A percentile compares a stretch with the other conserved stretches of the same genome.
Evolutionary conservation across 2,329 filamentous ascomycete genomes (phyloP).

Genomic region (Aspergillus cejpii): DNA sequence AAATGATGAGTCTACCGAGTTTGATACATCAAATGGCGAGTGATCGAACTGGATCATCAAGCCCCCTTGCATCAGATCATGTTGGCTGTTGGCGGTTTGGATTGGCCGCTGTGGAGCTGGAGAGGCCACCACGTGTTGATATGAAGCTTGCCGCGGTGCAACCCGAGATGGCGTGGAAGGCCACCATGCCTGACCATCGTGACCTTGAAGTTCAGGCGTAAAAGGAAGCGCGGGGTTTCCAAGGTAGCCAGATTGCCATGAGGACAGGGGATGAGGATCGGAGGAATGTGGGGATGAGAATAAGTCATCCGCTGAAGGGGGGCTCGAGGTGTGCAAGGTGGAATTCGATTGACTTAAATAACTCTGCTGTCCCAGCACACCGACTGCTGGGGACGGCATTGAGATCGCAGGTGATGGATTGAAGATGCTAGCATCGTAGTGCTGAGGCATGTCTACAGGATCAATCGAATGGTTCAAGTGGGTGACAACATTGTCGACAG

Average conservation of each 20-base stretch:
- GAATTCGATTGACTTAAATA: slow-evolving; percentile 29
- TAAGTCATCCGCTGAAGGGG: slow-evolving; percentile 35
- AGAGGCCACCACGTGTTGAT: slow-evolving; percentile 31
- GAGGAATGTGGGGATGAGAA: slow-evolving; percentile 37
- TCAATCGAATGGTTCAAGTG: slow-evolving; percentile 37
- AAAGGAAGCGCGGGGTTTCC: slow-evolving; percentile 33
- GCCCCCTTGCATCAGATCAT: slow-evolving; percentile 34
- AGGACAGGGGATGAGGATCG: slow-evolving; percentile 34
- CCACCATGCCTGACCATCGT: slow-evolving; percentile 39
- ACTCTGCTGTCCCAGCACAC: slow-evolving; percentile 26
- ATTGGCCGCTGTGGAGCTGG: slow-evolving; percentile 31
- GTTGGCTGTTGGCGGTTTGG: slow-evolving; percentile 24
- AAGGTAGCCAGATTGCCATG: slow-evolving; percentile 39
- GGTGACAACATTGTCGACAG: slow-evolving; percentile 23
- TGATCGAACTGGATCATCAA: slow-evolving; percentile 38
- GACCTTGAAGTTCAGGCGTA: slow-evolving; percentile 34
- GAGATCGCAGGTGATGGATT: slow-evolving; percentile 31
- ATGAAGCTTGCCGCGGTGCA: slow-evolving; percentile 32
- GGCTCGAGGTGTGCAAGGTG: slow-evolving; percentile 28
- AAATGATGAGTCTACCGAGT: slow-evolving; percentile 25
- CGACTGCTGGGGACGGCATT: slow-evolving; percentile 29
- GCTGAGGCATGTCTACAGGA: slow-evolving; percentile 27
- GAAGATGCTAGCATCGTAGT: slow-evolving; percentile 31
- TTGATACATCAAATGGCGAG: slow-evolving; percentile 31
- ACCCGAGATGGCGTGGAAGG: slow-evolving; percentile 32